Evolutionary conservation across 2,329 filamentous ascomycete genomes (phyloP).

Genomic region (Cercospora sp.): DNA sequence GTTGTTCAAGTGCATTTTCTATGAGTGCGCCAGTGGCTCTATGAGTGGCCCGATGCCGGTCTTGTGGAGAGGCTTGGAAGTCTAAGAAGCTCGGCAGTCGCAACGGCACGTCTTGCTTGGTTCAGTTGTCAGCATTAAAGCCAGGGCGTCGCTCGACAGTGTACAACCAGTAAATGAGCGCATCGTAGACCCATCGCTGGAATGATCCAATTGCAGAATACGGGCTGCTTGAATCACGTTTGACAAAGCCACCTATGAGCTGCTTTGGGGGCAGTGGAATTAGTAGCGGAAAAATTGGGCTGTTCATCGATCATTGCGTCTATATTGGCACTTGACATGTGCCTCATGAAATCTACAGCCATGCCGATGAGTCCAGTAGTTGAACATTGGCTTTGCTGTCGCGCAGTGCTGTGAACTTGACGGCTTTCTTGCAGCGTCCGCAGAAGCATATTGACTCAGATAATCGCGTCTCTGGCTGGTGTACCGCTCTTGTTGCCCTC

Average conservation of each 20-base stretch:
- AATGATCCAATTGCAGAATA: not conserved
- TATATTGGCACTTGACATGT: not conserved
- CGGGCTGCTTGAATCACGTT: not conserved
- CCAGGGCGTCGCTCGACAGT: not conserved
- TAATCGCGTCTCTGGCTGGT: not conserved
- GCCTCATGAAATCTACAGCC: not conserved
- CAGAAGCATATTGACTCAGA: not conserved
- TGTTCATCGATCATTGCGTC: not conserved
- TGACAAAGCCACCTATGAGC: not conserved
- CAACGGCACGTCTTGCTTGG: not conserved
- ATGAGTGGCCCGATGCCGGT: not conserved
- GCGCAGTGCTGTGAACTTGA: not conserved
- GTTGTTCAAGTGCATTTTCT: not conserved
- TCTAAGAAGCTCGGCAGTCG: constrained; percentile 5
- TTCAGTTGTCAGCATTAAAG: not conserved
- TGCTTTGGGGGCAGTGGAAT: not conserved
- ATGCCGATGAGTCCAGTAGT: not conserved
- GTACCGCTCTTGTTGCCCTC: not conserved
- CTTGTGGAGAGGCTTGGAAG: constrained; percentile 4
- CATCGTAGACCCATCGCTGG: not conserved
- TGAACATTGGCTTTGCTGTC: not conserved
- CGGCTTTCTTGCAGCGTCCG: not conserved
- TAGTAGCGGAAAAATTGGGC: not conserved
- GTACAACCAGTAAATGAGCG: not conserved
- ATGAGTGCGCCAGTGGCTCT: not conserved